phyloP scores from a whole-genome alignment of 164 flowering plant genomes.

The grape (Vitis vinifera) region ASM3070453v1 NC_081812.1:16034501-16035000 shows the following conservation, averaged over 20 bases:
- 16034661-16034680: conserved; percentile 78
- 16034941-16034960: no score
- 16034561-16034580: conserved; percentile 88
- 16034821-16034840: not conserved
- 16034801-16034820: conserved; percentile 35
- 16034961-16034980: no score
- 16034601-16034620: conserved; percentile 51
- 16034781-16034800: conserved; percentile 21
- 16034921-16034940: no score
- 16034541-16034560: conserved; percentile 65
- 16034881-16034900: no score
- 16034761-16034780: conserved; percentile 42
- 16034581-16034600: conserved; percentile 51
- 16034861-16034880: no score
- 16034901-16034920: no score
- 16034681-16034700: conserved; percentile 68
- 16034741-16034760: conserved; percentile 56
- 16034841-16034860: no score
- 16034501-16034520: conserved; percentile 93
- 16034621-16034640: conserved; percentile 55
- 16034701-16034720: conserved; percentile 66
- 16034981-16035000: no score
- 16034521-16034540: conserved; percentile 69
- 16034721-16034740: conserved; percentile 52
- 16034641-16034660: conserved; percentile 83